Base-by-base conservation (phyloP, 2,329 filamentous ascomycete species). In the Pleomassaria siparia region DNA sequence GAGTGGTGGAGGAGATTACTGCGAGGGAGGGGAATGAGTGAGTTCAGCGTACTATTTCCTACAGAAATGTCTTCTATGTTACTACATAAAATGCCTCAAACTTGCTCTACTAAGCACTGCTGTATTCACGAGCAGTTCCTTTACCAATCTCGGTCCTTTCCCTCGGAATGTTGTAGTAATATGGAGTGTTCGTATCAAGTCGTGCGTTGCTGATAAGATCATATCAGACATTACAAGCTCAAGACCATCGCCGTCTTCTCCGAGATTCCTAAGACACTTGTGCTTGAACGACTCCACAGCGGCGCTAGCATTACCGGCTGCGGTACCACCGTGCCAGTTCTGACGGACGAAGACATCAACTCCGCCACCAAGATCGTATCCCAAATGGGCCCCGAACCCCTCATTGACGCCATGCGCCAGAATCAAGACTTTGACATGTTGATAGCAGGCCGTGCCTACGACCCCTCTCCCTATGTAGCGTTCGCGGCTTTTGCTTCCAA, bases 321-420 rank as follows among this genome's bases (percentile, higher is more conserved):
- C 0, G 51, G 64, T 4, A 28, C 30, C 0, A 68, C 66, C 2
- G 76, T 79, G 0, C 75, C 76, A 0, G 48, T 56, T 0, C 53
- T 79, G 29, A 72, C 64, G 0, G 57, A 64, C 3, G 44, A 58
- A 1, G 72, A 75, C 26, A 66, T 80, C 10, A 65, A 73, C 0
- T 49, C 55, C 2, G 69, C 74, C 0, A 49, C 66, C 0, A 53
- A 58, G 0, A 67, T 79, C 4, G 75, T 76, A 1, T 72, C 72
- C 0, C 77, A 80, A 45, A 76, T 78, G 63, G 76, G 76, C 0
- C 60, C 71, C 0, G 76, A 79, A 36, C 74, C 76, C 0, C 76
- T 75, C 53, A 35, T 69, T 22, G 67, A 70, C 6, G 75, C 72
- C 4, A 74, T 78, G 72, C 47, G 59, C 4, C 59, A 63, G 0